These are phyloP conservation scores for Chloranthus sessilifolius DNA, from an alignment of 164 flowering plant genomes.

Conservation along the genomic window DNA sequence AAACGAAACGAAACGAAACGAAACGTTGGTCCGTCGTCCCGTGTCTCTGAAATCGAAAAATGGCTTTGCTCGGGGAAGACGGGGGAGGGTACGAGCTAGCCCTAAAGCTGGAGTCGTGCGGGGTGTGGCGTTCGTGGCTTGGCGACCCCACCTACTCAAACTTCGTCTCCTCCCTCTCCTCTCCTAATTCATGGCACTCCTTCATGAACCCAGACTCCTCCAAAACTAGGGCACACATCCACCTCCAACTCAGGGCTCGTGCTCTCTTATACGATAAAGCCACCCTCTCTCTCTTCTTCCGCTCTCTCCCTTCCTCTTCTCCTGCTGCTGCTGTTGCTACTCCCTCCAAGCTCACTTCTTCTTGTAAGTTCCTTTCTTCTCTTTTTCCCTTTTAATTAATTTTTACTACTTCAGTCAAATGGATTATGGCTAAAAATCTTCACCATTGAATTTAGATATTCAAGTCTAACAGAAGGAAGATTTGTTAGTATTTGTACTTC, in stretches of 20 bases:
- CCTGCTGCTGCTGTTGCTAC: too few species aligned
- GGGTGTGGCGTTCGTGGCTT: constrained; percentile 91
- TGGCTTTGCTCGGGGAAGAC: constrained; percentile 83
- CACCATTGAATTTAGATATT: not conserved
- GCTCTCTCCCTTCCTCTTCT: constrained; percentile 23
- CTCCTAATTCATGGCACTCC: constrained; percentile 71
- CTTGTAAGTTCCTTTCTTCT: constrained; percentile 33
- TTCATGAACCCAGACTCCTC: constrained; percentile 57
- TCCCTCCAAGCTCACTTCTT: constrained; percentile 62
- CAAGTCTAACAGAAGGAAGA: too few species aligned
- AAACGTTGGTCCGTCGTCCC: too few species aligned
- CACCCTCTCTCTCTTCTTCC: constrained; percentile 59
- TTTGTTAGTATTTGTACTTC: too few species aligned
- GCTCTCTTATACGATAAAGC: constrained; percentile 94
- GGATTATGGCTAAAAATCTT: too few species aligned
- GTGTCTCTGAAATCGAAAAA: too few species aligned
- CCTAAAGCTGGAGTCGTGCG: constrained; percentile 55
- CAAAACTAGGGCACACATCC: constrained; percentile 61
- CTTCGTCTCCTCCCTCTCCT: constrained; percentile 46
- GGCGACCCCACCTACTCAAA: constrained; percentile 64
- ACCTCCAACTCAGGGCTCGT: constrained; percentile 79
- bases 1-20: too few species aligned
- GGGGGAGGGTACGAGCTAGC: constrained; percentile 94
- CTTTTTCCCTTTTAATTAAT: not conserved
- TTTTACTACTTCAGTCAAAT: not conserved